phyloP scores from a whole-genome alignment of 2,329 filamentous ascomycete species.

The Parasarocladium wereldwijsianum region DNA sequence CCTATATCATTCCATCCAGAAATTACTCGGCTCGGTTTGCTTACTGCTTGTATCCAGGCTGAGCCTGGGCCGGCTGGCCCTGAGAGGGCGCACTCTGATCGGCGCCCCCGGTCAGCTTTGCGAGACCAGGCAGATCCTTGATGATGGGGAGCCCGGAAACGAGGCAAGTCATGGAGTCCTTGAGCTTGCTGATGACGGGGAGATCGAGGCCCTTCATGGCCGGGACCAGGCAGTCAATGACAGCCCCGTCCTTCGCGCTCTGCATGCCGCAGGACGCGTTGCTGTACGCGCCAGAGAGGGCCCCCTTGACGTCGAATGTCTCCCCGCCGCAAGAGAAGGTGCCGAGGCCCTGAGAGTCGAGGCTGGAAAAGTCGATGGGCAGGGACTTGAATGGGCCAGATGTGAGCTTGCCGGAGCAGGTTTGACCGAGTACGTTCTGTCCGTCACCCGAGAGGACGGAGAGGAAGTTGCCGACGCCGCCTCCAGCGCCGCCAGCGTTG shows the following conservation, averaged over 20 bases:
- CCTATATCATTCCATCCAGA: too few relatives aligned
- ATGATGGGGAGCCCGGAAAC: slow-evolving; percentile 4
- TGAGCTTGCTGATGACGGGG: slow-evolving; percentile 1
- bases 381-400: slow-evolving; percentile 3
- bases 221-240: slow-evolving; percentile 4
- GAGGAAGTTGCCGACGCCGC: slow-evolving; percentile 2
- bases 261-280: slow-evolving; percentile 2
- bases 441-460: slow-evolving; percentile 4
- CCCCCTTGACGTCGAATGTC: slow-evolving; percentile 1
- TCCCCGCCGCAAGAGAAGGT: slow-evolving; percentile 1
- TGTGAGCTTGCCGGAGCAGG: slow-evolving; percentile 4
- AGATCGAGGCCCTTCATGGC: not conserved
- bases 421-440: slow-evolving; percentile 5
- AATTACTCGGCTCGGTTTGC: too few relatives aligned
- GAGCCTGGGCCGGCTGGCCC: too few relatives aligned
- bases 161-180: slow-evolving; percentile 4
- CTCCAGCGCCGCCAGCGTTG: slow-evolving; percentile 4
- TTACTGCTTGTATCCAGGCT: too few relatives aligned
- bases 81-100: too few relatives aligned
- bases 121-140: slow-evolving; percentile 2
- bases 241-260: slow-evolving; percentile 2
- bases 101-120: too few relatives aligned
- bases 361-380: slow-evolving; percentile 4
- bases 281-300: not conserved
- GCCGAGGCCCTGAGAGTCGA: slow-evolving; percentile 4